Conservation (phyloP, 2,329 filamentous ascomycete species). For the Botrytis galanthina region DNA sequence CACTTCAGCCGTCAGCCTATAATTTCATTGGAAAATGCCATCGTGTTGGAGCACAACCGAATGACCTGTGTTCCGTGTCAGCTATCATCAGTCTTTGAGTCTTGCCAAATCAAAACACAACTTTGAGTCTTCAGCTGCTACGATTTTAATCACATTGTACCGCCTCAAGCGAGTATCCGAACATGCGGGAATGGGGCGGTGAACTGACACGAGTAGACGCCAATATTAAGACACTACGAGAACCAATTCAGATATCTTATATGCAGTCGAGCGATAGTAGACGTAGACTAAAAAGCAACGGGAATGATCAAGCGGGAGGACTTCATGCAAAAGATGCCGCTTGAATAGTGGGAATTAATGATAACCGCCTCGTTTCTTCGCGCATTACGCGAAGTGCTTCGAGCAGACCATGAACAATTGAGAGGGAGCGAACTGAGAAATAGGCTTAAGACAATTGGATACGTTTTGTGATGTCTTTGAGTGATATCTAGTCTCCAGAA, state of each 20-base stretch:
- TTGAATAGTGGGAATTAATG: neutral
- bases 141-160: neutral
- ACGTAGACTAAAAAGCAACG: neutral
- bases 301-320: neutral
- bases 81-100: conserved; percentile 1
- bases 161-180: neutral
- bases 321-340: neutral
- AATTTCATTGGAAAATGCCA: conserved; percentile 5
- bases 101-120: conserved; percentile 3
- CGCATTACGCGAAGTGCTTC: neutral
- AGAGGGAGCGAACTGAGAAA: neutral
- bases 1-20: conserved; percentile 6
- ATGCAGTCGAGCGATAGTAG: neutral
- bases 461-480: neutral
- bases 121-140: neutral
- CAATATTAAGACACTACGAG: neutral
- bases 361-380: neutral
- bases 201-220: neutral
- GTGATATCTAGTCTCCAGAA: neutral
- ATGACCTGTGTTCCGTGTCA: conserved; percentile 7
- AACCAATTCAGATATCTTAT: neutral
- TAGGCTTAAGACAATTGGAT: neutral
- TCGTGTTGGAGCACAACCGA: neutral
- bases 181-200: neutral
- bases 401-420: neutral